These are phyloP conservation scores for Nevesoporus exiguus DNA, from an alignment of 768 basidiomycete species.

Conservation along the genomic window DNA sequence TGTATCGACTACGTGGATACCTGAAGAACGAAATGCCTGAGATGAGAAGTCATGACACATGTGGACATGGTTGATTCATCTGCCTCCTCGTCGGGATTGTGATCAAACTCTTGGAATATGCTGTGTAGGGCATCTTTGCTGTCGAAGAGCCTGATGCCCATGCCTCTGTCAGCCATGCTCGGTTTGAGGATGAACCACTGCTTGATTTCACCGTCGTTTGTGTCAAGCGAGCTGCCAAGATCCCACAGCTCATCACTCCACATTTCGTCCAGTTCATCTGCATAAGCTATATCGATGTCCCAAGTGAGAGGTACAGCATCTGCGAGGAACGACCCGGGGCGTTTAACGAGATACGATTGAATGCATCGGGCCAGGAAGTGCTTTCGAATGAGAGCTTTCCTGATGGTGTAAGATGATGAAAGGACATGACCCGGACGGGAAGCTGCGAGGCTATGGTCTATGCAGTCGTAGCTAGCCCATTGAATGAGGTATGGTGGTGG, in stretches of 20 bases:
- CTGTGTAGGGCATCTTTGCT: slow-evolving; percentile 63
- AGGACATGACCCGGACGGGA: slow-evolving; percentile 48
- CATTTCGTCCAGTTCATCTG: slow-evolving; percentile 93
- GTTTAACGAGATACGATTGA: slow-evolving; percentile 68
- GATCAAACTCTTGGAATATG: slow-evolving; percentile 84
- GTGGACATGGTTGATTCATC: slow-evolving; percentile 37
- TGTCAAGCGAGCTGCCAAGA: slow-evolving; percentile 59
- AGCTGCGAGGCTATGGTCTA: slow-evolving; percentile 73
- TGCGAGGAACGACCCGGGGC: slow-evolving; percentile 53
- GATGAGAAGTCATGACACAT: slow-evolving; percentile 75
- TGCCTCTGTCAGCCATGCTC: slow-evolving; percentile 94
- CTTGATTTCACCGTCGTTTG: slow-evolving; percentile 17
- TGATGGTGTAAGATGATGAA: slow-evolving; percentile 81
- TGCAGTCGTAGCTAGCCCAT: slow-evolving; percentile 87
- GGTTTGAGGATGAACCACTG: slow-evolving; percentile 97
- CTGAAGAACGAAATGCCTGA: slow-evolving; percentile 96
- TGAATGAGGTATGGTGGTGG: slow-evolving; percentile 45
- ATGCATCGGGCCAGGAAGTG: slow-evolving; percentile 82
- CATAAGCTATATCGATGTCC: slow-evolving; percentile 82
- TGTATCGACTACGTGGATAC: slow-evolving; percentile 37
- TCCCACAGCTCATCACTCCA: slow-evolving; percentile 94
- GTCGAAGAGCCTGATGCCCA: slow-evolving; percentile 90
- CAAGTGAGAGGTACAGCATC: slow-evolving; percentile 68
- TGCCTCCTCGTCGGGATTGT: slow-evolving; percentile 47
- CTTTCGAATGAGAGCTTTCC: slow-evolving; percentile 93